Conservation (phyloP, 2,329 filamentous ascomycete species). For the Cadophora sp. region DNA sequence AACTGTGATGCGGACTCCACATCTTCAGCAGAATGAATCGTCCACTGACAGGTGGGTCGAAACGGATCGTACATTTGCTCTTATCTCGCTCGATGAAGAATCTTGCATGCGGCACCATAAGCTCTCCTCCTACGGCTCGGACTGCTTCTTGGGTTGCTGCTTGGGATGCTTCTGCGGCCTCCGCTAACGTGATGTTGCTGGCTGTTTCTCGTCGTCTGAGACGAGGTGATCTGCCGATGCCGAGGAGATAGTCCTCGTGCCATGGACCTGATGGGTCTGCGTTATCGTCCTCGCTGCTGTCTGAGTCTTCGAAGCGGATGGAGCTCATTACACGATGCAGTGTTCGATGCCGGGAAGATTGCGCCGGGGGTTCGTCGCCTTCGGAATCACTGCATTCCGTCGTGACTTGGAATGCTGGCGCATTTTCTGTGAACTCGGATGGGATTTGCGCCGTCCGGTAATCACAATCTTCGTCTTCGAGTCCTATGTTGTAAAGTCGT, state of each 20-base stretch:
- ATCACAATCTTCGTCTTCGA: constrained; percentile 47
- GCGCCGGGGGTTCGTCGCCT: constrained; percentile 44
- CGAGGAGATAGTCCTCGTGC: constrained; percentile 35
- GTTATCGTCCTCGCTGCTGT: constrained; percentile 35
- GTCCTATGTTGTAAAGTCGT: constrained; percentile 52
- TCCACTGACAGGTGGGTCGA: constrained; percentile 81
- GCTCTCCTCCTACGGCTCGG: constrained; percentile 61
- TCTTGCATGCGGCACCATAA: constrained; percentile 76
- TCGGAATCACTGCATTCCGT: constrained; percentile 68
- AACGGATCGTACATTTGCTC: constrained; percentile 85
- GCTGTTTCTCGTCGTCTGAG: constrained; percentile 40
- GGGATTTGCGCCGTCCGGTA: constrained; percentile 62
- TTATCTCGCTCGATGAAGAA: constrained; percentile 86
- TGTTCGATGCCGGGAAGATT: constrained; percentile 46
- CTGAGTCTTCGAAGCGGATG: constrained; percentile 58
- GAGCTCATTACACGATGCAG: constrained; percentile 58
- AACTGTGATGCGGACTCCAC: constrained; percentile 77
- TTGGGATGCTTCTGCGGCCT: constrained; percentile 46
- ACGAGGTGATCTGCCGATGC: constrained; percentile 24
- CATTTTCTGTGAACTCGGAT: constrained; percentile 56
- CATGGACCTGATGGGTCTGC: constrained; percentile 26
- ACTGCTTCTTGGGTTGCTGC: constrained; percentile 63
- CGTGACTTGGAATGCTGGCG: constrained; percentile 59
- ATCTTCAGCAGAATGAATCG: constrained; percentile 88
- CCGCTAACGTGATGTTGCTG: constrained; percentile 43